A percentile compares a stretch with the other conserved stretches of the same genome.
phyloP scores from a whole-genome alignment of 139 green algal genomes.

The Chlorella sorokiniana region DNA sequence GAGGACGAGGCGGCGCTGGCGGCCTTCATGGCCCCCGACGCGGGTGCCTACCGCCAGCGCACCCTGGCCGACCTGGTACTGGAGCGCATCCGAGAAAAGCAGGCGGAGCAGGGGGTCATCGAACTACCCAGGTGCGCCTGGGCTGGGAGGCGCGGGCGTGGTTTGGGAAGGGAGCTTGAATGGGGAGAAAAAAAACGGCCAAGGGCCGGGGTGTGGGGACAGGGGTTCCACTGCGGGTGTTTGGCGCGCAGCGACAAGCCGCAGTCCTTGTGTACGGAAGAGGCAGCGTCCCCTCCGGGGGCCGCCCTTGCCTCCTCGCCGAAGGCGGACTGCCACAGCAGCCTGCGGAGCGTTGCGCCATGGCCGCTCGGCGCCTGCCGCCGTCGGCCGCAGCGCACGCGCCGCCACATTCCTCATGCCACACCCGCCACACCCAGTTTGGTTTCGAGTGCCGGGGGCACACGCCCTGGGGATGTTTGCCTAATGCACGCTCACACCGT shows the following conservation, averaged over 20 bases:
- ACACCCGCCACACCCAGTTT: no score
- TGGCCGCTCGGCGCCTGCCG: background rate
- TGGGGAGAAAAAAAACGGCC: no score
- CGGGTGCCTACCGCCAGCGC: conserved; percentile 49
- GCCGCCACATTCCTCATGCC: background rate
- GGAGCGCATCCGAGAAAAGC: conserved; percentile 73
- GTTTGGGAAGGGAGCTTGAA: no score
- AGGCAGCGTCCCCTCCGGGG: background rate
- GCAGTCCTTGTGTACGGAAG: conserved; percentile 59
- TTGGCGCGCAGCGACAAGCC: no score
- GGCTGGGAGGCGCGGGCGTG: background rate
- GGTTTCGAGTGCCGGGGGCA: no score
- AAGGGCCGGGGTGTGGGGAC: background rate
- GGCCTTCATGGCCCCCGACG: conserved; percentile 73
- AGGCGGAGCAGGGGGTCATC: conserved; percentile 36
- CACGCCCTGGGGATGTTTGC: background rate
- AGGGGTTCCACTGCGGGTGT: conserved; percentile 1
- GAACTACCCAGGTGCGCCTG: conserved; percentile 30
- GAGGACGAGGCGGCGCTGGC: conserved; percentile 86
- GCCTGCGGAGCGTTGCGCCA: background rate
- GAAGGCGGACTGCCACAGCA: conserved; percentile 51
- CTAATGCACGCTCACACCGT: background rate
- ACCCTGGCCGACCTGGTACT: conserved; percentile 92
- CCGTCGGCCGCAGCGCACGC: background rate
- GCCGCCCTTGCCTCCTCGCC: conserved; percentile 11